These are phyloP conservation scores for Trebouxia sp. DNA, from an alignment of 139 green algal species.

Conservation along the genomic window DNA sequence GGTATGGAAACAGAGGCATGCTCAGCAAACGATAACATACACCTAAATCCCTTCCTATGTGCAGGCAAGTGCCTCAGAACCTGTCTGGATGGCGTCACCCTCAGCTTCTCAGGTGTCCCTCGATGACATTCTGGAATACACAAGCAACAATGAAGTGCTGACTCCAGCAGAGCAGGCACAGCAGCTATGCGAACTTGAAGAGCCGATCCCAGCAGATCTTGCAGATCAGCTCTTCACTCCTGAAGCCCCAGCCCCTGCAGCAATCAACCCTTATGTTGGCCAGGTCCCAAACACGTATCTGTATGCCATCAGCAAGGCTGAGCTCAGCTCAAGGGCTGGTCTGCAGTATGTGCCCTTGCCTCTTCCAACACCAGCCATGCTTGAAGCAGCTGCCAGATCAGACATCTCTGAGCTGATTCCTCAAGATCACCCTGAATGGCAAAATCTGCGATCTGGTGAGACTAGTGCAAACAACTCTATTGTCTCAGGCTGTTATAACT, in stretches of 20 bases:
- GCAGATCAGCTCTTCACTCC: neutral
- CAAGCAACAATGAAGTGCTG: neutral
- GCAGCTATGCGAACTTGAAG: neutral
- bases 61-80: no score
- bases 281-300: neutral
- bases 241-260: neutral
- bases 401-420: neutral
- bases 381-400: neutral
- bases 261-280: neutral
- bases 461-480: no score
- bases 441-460: slow-evolving; percentile 3
- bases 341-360: neutral
- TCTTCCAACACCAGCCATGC: neutral
- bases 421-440: slow-evolving; percentile 15
- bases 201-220: neutral
- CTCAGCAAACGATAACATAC: no score
- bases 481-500: no score
- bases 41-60: no score
- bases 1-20: no score
- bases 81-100: neutral
- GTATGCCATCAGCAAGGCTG: neutral
- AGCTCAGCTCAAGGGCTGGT: neutral
- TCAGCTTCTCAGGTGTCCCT: neutral
- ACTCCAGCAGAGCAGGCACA: neutral
- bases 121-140: slow-evolving; percentile 2